phyloP scores from a whole-genome alignment of 768 basidiomycete genomes.

The Suillus placidus region DNA sequence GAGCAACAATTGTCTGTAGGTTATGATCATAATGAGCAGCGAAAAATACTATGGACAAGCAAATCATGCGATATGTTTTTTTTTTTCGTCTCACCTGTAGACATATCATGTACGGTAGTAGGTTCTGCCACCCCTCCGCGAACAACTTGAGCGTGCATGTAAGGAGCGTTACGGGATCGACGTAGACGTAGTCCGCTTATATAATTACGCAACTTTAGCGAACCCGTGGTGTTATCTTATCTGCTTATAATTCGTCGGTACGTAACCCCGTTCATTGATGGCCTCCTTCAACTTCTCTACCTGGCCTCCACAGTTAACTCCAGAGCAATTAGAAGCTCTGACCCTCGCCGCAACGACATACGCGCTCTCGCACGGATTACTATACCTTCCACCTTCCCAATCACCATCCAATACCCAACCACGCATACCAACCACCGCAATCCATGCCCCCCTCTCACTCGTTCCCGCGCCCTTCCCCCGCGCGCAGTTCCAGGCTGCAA shows the following conservation, averaged over 20 bases:
- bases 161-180: no score
- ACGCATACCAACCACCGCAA: constrained; percentile 66
- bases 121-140: no score
- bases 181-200: background rate
- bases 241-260: background rate
- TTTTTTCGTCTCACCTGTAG: no score
- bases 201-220: background rate
- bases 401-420: constrained; percentile 36
- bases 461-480: constrained; percentile 88
- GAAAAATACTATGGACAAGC: no score
- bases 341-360: constrained; percentile 74
- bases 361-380: constrained; percentile 81
- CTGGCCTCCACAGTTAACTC: constrained; percentile 78
- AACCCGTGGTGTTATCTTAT: background rate
- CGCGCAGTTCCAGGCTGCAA: constrained; percentile 63
- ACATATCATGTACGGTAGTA: no score
- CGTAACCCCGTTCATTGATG: constrained; percentile 16
- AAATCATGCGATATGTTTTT: no score
- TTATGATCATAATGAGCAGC: no score
- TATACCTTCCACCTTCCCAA: constrained; percentile 69
- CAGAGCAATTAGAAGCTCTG: constrained; percentile 60
- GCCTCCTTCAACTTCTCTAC: constrained; percentile 47
- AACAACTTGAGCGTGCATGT: no score
- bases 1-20: background rate
- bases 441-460: constrained; percentile 89